phyloP scores from a whole-genome alignment of 2,329 filamentous ascomycete genomes.

The Ophiostoma perfectum region DNA sequence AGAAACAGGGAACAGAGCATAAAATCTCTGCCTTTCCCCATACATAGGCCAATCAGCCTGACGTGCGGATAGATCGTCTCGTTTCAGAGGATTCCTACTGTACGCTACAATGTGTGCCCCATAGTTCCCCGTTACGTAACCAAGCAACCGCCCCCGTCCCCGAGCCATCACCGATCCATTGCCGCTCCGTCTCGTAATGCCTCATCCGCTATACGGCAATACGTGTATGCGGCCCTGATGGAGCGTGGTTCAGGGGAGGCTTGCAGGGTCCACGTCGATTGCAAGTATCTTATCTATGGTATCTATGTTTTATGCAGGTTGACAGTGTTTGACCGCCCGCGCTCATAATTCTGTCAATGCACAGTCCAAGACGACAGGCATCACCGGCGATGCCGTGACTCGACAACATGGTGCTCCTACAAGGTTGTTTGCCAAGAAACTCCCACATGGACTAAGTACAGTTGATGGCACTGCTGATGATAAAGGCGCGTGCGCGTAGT shows the following conservation, averaged over 20 bases:
- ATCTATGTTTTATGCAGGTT: no score
- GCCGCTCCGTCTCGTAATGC: neutral
- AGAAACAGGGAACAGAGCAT: conserved; percentile 12
- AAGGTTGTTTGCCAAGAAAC: conserved; percentile 4
- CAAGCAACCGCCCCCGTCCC: neutral
- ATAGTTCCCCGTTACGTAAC: conserved; percentile 8
- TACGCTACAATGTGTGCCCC: neutral
- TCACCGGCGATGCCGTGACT: conserved; percentile 9
- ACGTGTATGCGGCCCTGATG: neutral
- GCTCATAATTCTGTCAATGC: no score
- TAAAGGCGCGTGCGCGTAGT: neutral
- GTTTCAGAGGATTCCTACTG: conserved; percentile 1
- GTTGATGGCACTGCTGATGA: neutral
- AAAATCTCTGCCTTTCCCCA: conserved; percentile 9
- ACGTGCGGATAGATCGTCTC: conserved; percentile 8
- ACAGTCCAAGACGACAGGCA: neutral
- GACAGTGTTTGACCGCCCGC: no score
- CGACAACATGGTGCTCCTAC: neutral
- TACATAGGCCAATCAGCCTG: neutral
- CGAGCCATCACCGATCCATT: neutral
- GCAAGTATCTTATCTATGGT: no score
- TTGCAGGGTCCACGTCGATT: no score
- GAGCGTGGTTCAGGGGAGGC: neutral
- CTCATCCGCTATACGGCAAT: conserved; percentile 3
- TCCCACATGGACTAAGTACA: neutral